Conservation (phyloP, 495 filamentous ascomycete genomes). For the Wilcoxina mikolae region DNA sequence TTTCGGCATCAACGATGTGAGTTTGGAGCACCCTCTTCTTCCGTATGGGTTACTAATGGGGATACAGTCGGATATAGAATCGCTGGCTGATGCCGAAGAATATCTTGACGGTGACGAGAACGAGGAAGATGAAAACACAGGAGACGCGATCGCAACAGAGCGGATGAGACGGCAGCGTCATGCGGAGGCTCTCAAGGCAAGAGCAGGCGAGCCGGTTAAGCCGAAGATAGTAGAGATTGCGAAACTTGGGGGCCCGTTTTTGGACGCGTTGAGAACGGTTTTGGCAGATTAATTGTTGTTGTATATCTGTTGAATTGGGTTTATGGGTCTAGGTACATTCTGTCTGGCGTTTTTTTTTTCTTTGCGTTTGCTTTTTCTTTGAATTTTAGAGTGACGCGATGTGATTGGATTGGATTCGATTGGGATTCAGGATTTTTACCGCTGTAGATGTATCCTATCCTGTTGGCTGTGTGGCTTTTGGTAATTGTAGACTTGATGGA, state of each 20-base stretch:
- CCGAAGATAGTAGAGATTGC: conserved; percentile 62
- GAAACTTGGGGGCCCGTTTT: conserved; percentile 63
- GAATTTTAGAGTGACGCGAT: no score
- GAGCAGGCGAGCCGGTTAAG: conserved; percentile 80
- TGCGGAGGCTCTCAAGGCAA: conserved; percentile 64
- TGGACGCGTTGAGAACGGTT: conserved; percentile 71
- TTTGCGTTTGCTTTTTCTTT: not conserved
- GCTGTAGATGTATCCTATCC: no score
- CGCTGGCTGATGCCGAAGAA: conserved; percentile 38
- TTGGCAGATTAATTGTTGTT: conserved; percentile 43
- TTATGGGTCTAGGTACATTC: not conserved
- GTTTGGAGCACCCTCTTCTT: conserved; percentile 9
- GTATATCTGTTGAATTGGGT: not conserved
- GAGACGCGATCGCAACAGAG: conserved; percentile 78
- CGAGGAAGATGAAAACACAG: conserved; percentile 57
- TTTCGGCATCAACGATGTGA: conserved; percentile 74
- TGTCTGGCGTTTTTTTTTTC: not conserved
- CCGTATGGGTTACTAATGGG: not conserved
- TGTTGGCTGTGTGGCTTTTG: no score
- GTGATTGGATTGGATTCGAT: no score
- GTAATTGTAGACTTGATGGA: no score
- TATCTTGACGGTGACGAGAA: conserved; percentile 63
- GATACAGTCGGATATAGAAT: conserved; percentile 53
- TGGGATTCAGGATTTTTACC: no score
- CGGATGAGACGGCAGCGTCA: conserved; percentile 55